Base-by-base conservation (phyloP, 306 rosid genomes). In the Vigna trinervia region DNA sequence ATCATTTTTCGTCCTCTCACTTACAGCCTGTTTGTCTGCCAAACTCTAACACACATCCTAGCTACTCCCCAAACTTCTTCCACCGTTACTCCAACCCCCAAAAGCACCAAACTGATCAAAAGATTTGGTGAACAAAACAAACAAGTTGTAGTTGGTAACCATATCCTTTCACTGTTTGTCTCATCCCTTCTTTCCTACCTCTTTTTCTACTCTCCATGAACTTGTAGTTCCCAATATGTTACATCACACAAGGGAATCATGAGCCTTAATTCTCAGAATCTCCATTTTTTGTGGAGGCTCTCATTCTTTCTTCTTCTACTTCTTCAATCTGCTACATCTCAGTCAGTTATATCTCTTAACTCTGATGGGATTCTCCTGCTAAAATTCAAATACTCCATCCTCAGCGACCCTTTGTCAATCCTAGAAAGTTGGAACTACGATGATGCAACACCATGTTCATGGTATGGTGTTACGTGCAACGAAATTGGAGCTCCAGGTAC, bases 391-490 rank as follows among this genome's bases (percentile, higher is more conserved):
- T 88, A 88, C 79, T 82, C 89, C 61, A 88, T 95, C 60, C 93
- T 90, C 45, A 84, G 88, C 43, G 99, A 95, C 83, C 99, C 99
- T 0, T 58, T 88, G 32, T 87, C 90, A 4, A 91, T 85, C 15
- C 48, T 95, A 32, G 84, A 84, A 2, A 82, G 22, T 83, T 95
- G 97, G 99, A 85, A 89, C 88, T 87, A 86, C 65, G 22, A 79
- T 32, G 97, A 92, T 60, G 82, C 5, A 26, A 88, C 95, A 2
- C 97, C 97, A 12, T 95, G 99, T 81, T 89, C 96, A 8, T 95
- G 99, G 99, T 72, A 6, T 28, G 99, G 99, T 78, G 91, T 95
- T 69, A 81, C 89, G 15, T 95, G 99, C 85, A 50, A 85, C 4
- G 87, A 85, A 66, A 36, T 87, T 19, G 89, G 72, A 41, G 5